These are phyloP conservation scores for Leishmania braziliensis DNA, from an alignment of 208 protist species.

Conservation along the genomic window DNA sequence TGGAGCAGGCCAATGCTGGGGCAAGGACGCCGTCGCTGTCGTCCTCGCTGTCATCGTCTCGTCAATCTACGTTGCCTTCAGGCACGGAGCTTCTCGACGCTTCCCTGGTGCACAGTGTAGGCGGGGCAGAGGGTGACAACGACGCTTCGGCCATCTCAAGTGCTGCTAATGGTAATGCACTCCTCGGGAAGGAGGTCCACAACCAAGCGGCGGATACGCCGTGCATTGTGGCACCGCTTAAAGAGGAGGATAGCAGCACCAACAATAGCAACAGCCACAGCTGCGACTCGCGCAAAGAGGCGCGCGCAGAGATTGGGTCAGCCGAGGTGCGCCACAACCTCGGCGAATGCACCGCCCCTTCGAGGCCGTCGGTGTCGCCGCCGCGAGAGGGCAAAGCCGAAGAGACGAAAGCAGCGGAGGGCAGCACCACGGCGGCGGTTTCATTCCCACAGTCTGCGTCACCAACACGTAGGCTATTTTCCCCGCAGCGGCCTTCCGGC, in stretches of 20 bases:
- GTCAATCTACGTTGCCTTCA: not conserved
- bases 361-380: not conserved
- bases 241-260: conserved; percentile 13
- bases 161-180: not conserved
- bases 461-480: not conserved
- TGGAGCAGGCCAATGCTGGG: conserved; percentile 6
- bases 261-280: not conserved
- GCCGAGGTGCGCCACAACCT: conserved; percentile 6
- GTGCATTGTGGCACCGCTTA: conserved; percentile 36
- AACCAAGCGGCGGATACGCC: conserved; percentile 34
- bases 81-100: conserved; percentile 18
- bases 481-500: not conserved
- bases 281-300: conserved; percentile 3
- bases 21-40: conserved; percentile 1
- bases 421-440: not conserved
- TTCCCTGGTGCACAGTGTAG: conserved; percentile 7
- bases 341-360: not conserved
- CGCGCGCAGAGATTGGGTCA: not conserved
- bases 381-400: not conserved
- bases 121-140: not conserved
- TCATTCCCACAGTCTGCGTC: not conserved
- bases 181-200: conserved; percentile 36
- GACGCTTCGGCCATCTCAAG: not conserved
- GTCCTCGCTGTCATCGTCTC: conserved; percentile 1
- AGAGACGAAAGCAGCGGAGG: not conserved